Base-by-base conservation (phyloP, 2,329 filamentous ascomycete species). In the Colletotrichum kahawae region DNA sequence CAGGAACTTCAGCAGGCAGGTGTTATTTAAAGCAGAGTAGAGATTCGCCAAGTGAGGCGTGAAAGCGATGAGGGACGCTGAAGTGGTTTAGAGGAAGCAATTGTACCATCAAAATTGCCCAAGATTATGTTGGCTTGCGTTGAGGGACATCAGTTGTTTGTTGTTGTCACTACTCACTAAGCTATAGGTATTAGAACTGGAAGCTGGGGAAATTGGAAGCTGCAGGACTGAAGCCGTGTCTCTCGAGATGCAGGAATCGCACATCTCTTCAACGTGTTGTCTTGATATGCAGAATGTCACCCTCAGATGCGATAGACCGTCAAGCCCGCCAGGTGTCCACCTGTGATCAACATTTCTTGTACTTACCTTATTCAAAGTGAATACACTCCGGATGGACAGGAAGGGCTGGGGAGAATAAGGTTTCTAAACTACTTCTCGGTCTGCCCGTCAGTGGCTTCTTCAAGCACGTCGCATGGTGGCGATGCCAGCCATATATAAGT, bases 81-180 rank as follows among this genome's bases (percentile, higher is more conserved):
- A 18, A 43, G 7, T 18, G 16, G 16, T 5, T 43, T 3, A 0
- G 1, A 43, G 8, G 18, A 10, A 10, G 29, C 29, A 7, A 7
- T 18, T 9, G 38, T n/a, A n/a, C 18, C 29, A 31, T 31, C 29
- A 16, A 27, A 5, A n/a, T 43, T 43, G 4, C 18, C 0, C 31
- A 18, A 43, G 16, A 43, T 3, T 31, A 31, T 31, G 29, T 31
- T 8, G 29, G 6, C 29, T 31, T 31, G 29, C 29, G 1, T 7
- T 2, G 29, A 31, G 6, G 29, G 29, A 3, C 1, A 38, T 7
- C 1, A 38, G 16, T 1, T 18, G 8, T 18, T 43, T 16, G 36
- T 10, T 8, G 1, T 43, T 1, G 0, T 16, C 8, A 8, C 1
- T 18, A 10, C 8, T 8, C 0, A n/a, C 24, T 1, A 18, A n/a